A percentile compares a stretch with the other conserved stretches of the same genome.
Evolutionary conservation across 768 basidiomycete species (phyloP).

Genomic region (Boletus rufocinnamomeus): DNA sequence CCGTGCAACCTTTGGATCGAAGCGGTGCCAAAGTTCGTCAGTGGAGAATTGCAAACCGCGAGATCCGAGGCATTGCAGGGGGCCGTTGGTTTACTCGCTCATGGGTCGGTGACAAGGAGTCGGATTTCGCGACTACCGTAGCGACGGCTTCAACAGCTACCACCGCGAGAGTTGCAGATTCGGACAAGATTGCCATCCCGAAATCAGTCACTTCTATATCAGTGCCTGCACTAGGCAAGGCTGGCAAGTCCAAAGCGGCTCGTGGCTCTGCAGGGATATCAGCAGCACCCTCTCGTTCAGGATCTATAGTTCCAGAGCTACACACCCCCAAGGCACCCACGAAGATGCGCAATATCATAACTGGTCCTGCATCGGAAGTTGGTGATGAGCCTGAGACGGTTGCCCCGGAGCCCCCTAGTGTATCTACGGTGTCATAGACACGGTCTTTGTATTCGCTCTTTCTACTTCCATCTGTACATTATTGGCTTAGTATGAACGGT

Average conservation of each 20-base stretch:
- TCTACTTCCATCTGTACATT: conserved; percentile 12
- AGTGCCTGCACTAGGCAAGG: conserved; percentile 44
- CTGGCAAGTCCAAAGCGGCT: conserved; percentile 43
- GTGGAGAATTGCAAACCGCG: conserved; percentile 75
- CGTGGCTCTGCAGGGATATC: conserved; percentile 43
- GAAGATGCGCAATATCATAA: conserved; percentile 66
- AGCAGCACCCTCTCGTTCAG: conserved; percentile 59
- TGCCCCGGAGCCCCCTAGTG: conserved; percentile 19
- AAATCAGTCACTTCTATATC: conserved; percentile 51
- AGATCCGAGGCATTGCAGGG: conserved; percentile 80
- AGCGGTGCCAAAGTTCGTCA: conserved; percentile 60
- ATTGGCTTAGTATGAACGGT: conserved; percentile 10
- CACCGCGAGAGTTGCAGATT: conserved; percentile 32
- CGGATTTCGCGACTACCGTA: conserved; percentile 51
- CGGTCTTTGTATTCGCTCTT: conserved; percentile 9
- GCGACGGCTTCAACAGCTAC: conserved; percentile 30
- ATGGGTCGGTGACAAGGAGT: conserved; percentile 88
- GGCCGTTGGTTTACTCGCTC: conserved; percentile 77
- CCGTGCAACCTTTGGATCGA: conserved; percentile 65
- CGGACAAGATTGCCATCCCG: conserved; percentile 31
- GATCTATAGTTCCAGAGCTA: conserved; percentile 51
- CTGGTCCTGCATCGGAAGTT: conserved; percentile 52
- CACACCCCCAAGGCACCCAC: conserved; percentile 53
- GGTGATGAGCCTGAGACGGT: conserved; percentile 48
- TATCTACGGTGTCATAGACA: conserved; percentile 24